These are phyloP conservation scores for Debaryomyces sp. DNA, from an alignment of 1,139 yeast genomes.

Conservation along the genomic window DNA sequence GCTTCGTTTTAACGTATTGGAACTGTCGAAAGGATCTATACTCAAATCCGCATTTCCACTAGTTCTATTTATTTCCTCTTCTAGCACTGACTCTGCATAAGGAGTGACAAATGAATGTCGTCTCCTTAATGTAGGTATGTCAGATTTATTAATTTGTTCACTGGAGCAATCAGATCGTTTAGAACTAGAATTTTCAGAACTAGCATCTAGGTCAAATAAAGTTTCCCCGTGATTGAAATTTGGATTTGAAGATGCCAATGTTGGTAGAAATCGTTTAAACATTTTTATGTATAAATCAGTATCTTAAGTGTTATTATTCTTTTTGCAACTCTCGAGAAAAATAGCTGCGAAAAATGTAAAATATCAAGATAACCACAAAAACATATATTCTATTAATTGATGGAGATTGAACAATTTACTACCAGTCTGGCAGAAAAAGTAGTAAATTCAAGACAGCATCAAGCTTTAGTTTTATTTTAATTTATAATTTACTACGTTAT, in stretches of 20 bases:
- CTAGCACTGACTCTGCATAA: conserved; percentile 7
- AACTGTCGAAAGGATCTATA: conserved; percentile 13
- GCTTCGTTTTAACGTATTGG: conserved; percentile 10
- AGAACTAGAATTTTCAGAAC: conserved; percentile 9
- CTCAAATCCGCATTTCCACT: conserved; percentile 12
- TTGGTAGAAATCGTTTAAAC: conserved; percentile 8
- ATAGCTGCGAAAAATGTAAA: not conserved
- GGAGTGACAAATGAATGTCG: conserved; percentile 12
- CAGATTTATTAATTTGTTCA: conserved; percentile 9
- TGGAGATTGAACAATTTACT: no score
- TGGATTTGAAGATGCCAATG: not conserved
- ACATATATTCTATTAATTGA: not conserved
- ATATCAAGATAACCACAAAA: not conserved
- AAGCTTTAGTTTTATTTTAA: no score
- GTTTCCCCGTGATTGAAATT: not conserved
- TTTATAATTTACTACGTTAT: no score
- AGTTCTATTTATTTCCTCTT: conserved; percentile 9
- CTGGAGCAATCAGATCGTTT: conserved; percentile 6
- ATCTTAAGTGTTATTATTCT: not conserved
- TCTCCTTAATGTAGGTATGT: conserved; percentile 10
- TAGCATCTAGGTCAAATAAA: not conserved
- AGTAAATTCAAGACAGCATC: no score
- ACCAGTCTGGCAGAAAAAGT: no score
- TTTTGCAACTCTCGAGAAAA: not conserved
- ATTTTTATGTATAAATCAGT: not conserved